These are phyloP conservation scores for Setaria viridis DNA, from an alignment of 202 grass and related monocot species.

Conservation along the genomic window DNA sequence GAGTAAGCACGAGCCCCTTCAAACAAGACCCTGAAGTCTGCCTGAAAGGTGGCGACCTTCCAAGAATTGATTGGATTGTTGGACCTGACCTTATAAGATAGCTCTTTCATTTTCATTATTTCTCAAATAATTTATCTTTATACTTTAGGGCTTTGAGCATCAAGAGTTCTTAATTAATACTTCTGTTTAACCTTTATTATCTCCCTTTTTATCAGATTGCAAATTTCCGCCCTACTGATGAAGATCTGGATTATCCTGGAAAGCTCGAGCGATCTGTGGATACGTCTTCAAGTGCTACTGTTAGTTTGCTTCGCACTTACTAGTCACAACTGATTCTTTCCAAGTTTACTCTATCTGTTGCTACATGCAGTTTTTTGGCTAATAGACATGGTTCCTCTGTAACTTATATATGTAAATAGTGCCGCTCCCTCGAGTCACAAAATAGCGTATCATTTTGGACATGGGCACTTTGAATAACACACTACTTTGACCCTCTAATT, in stretches of 20 bases:
- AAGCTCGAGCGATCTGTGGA: constrained; percentile 74
- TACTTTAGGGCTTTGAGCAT: constrained; percentile 21
- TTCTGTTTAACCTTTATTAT: constrained; percentile 28
- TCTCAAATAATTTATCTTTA: not conserved
- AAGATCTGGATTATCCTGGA: constrained; percentile 95
- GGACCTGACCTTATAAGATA: constrained; percentile 33
- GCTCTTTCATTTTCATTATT: constrained; percentile 4
- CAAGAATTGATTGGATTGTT: constrained; percentile 9
- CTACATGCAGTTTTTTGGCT: constrained; percentile 6
- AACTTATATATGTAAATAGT: not conserved
- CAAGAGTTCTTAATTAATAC: constrained; percentile 12
- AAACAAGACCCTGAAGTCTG: not conserved
- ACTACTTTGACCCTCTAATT: not conserved
- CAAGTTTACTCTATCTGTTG: constrained; percentile 8
- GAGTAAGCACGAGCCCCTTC: constrained; percentile 14
- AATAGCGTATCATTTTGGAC: not conserved
- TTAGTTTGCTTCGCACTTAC: constrained; percentile 56
- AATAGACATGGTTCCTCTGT: constrained; percentile 17
- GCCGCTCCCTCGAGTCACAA: not conserved
- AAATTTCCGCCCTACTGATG: constrained; percentile 83
- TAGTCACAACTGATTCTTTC: constrained; percentile 7
- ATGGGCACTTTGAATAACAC: not conserved
- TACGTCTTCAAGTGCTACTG: constrained; percentile 67
- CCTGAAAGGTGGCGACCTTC: constrained; percentile 19
- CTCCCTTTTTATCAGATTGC: constrained; percentile 70